Evolutionary conservation across 192 early-diverging fungal species (phyloP), one percentile per base, ranked within the genome.

Genomic region (Allomyces javanicus): DNA sequence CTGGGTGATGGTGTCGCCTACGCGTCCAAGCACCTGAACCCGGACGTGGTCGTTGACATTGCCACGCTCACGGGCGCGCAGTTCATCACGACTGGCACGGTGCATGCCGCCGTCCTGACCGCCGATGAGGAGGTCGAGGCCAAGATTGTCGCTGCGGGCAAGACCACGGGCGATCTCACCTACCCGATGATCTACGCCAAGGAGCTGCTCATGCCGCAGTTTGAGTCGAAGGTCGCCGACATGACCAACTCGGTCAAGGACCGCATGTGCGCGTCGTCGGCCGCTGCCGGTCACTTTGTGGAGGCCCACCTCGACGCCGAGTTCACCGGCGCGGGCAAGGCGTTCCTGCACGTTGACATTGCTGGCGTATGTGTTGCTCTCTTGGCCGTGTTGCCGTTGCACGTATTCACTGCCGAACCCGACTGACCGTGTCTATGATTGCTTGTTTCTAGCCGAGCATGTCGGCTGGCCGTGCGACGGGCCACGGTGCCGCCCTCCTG

Each of bases 201-300:
- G 6, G 75, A 76, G 70, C 40, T 74, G 10, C 62, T 64, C 14
- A 14, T n/a, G 64, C 68, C 67, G 68, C 67, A 66, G 61, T 74
- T 69, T 63, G 63, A 69, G 26, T 68, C 63, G n/a, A 33, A 72
- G 55, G 74, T 79, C 50, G 78, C 80, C 44, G 80, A 82, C 72
- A 73, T 81, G 72, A 75, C 69, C 58, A 82, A 82, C 69, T 65
- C 64, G 40, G 78, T 77, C 10, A 71, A 64, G 44, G 77, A 79
- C 61, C 72, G 81, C 44, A 69, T 65, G 63, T 80, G 81, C 66
- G 80, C 75, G 25, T 75, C 72, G 27, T 66, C 68, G 14, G 66
- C 71, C 21, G 70, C 71, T 65, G 80, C 80, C 25, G 80, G 80
- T 26, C 72, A 77, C 64, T 82, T 82, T 73, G 66, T 82, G 27